These are phyloP conservation scores for Rhizopogon vulgaris DNA, from an alignment of 768 basidiomycete genomes.

Conservation along the genomic window DNA sequence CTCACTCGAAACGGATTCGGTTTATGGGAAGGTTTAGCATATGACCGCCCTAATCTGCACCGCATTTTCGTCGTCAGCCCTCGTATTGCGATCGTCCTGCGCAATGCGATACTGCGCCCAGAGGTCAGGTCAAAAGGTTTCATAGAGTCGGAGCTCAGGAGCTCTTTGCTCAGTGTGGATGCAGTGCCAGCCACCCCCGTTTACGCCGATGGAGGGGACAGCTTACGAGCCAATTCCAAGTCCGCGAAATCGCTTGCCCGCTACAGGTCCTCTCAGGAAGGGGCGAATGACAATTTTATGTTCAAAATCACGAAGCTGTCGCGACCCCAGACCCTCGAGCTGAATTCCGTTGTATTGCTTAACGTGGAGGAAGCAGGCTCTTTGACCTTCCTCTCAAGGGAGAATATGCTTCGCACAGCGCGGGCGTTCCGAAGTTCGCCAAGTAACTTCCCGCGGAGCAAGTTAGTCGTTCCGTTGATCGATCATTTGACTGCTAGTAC, in stretches of 20 bases:
- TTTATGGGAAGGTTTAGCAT: constrained; percentile 28
- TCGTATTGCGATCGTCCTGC: constrained; percentile 25
- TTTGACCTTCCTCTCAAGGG: constrained; percentile 2
- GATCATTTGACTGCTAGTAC: not conserved
- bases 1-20: constrained; percentile 27
- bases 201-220: not conserved
- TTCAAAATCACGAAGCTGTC: constrained; percentile 25
- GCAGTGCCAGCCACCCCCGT: not conserved
- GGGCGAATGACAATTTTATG: constrained; percentile 19
- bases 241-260: not conserved
- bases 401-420: constrained; percentile 4
- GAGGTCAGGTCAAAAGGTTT: not conserved
- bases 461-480: not conserved
- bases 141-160: not conserved
- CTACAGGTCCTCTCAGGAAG: not conserved
- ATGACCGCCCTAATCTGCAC: constrained; percentile 17
- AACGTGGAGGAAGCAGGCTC: not conserved
- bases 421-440: not conserved
- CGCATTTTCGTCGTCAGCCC: constrained; percentile 32
- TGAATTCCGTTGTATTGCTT: constrained; percentile 3
- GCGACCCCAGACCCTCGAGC: not conserved
- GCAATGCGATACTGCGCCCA: constrained; percentile 11
- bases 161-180: not conserved
- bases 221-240: not conserved
- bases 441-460: not conserved